Evolutionary conservation across 2,329 filamentous ascomycete genomes (phyloP).

Genomic region (Penicillium hordei): DNA sequence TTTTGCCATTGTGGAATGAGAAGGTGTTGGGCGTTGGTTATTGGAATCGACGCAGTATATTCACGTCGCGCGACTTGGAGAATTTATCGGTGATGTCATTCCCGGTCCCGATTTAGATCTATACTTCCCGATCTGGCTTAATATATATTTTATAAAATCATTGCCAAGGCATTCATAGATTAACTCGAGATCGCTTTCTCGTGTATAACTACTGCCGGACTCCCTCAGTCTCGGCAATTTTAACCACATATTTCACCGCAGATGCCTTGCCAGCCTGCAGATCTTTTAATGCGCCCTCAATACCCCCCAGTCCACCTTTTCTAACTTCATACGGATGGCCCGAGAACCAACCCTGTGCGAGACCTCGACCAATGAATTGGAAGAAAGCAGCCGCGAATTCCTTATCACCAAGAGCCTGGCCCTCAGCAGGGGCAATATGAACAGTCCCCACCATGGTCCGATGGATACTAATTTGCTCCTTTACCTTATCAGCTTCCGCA

Average conservation of each 20-base stretch:
- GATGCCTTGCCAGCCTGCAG: conserved; percentile 62
- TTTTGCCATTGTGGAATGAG: conserved; percentile 44
- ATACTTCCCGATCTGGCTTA: conserved; percentile 10
- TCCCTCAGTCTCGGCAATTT: conserved; percentile 51
- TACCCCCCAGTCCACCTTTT: conserved; percentile 54
- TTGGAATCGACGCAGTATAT: neutral
- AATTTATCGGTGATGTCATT: conserved; percentile 19
- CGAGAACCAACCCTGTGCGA: conserved; percentile 52
- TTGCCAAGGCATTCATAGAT: neutral
- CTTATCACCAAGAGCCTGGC: conserved; percentile 28
- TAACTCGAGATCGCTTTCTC: neutral
- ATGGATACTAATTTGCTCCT: conserved; percentile 38
- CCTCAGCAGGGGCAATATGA: conserved; percentile 23
- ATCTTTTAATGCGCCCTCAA: conserved; percentile 55
- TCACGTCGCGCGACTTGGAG: neutral
- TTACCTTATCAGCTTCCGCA: conserved; percentile 44
- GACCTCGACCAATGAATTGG: conserved; percentile 45
- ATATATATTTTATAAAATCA: neutral
- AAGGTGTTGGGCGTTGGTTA: neutral
- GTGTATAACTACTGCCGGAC: conserved; percentile 4
- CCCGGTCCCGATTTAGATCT: conserved; percentile 12
- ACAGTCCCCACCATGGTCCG: conserved; percentile 40
- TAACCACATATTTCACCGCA: conserved; percentile 64
- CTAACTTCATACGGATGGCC: conserved; percentile 54
- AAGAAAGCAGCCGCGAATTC: conserved; percentile 51